Evolutionary conservation across 2,329 filamentous ascomycete genomes (phyloP).

Genomic region (Ceratocystis variospora): DNA sequence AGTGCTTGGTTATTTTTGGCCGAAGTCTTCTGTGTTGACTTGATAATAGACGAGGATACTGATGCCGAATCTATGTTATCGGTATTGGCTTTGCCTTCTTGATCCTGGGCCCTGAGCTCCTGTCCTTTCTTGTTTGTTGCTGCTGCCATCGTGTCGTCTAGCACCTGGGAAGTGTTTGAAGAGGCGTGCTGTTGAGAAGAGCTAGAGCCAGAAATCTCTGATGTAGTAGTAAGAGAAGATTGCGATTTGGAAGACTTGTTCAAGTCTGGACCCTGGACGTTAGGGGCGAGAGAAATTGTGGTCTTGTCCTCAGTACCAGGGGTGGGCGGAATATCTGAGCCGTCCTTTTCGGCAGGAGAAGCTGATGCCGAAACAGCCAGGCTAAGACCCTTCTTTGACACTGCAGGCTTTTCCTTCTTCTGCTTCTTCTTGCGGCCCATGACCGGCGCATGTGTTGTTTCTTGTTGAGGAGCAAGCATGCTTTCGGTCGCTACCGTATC

Average conservation of each 20-base stretch:
- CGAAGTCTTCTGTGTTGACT: not conserved
- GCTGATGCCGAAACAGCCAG: conserved; percentile 15
- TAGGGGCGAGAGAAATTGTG: not conserved
- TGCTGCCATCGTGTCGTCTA: conserved; percentile 12
- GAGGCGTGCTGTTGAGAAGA: not conserved
- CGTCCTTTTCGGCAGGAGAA: not conserved
- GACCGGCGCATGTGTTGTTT: conserved; percentile 50
- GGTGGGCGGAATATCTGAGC: not conserved
- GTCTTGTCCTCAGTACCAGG: not conserved
- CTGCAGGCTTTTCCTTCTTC: conserved; percentile 52
- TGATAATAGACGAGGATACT: conserved; percentile 10
- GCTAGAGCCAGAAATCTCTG: not conserved
- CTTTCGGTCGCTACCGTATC: conserved; percentile 44
- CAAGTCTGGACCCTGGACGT: not conserved
- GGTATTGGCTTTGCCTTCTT: not conserved
- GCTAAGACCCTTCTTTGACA: conserved; percentile 20
- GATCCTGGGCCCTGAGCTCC: not conserved
- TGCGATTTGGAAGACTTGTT: not conserved
- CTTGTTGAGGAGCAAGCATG: conserved; percentile 39
- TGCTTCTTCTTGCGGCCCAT: conserved; percentile 73
- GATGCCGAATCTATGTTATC: not conserved
- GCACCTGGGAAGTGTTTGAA: not conserved
- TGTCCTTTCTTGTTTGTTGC: conserved; percentile 13
- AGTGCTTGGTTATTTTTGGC: not conserved
- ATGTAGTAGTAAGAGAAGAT: not conserved